Evolutionary conservation across 2,329 filamentous ascomycete species (phyloP).

Genomic region (Diaporthe batatas): DNA sequence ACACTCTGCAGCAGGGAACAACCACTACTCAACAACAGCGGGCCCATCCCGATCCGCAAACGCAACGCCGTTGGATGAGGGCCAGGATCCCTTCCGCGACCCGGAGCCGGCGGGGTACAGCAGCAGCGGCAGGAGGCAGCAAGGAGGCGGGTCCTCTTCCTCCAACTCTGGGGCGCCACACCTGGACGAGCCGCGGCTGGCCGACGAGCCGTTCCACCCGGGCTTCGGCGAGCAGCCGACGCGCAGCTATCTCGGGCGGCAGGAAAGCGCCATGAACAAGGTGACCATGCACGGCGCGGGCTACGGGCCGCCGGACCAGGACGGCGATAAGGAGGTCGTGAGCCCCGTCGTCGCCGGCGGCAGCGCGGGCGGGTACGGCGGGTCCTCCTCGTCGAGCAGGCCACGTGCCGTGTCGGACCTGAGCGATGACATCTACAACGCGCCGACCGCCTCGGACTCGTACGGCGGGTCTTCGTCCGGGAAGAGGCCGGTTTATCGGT

Average conservation of each 20-base stretch:
- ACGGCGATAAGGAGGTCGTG: slow-evolving; percentile 15
- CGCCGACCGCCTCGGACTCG: slow-evolving; percentile 4
- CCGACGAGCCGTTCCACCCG: slow-evolving; percentile 56
- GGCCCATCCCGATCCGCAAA: slow-evolving; percentile 28
- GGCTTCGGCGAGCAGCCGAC: slow-evolving; percentile 50
- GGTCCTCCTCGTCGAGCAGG: slow-evolving; percentile 14
- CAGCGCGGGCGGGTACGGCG: neutral
- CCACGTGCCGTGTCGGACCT: slow-evolving; percentile 35
- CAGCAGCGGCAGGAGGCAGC: neutral
- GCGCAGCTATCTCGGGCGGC: slow-evolving; percentile 53
- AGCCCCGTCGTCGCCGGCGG: neutral
- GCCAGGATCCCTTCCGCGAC: slow-evolving; percentile 46
- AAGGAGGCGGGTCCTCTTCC: neutral
- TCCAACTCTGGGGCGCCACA: slow-evolving; percentile 29
- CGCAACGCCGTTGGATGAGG: slow-evolving; percentile 43
- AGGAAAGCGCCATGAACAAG: slow-evolving; percentile 58
- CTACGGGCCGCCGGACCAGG: slow-evolving; percentile 23
- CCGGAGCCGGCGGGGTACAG: slow-evolving; percentile 43
- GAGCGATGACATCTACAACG: slow-evolving; percentile 35
- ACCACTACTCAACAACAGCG: neutral
- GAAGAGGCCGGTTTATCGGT: slow-evolving; percentile 44
- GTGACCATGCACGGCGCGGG: slow-evolving; percentile 58
- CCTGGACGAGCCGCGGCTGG: slow-evolving; percentile 53
- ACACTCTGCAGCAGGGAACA: neutral
- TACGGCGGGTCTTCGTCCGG: slow-evolving; percentile 32